Evolutionary conservation across 805 yeast species (phyloP).

Genomic region (Priceomyces medius): DNA sequence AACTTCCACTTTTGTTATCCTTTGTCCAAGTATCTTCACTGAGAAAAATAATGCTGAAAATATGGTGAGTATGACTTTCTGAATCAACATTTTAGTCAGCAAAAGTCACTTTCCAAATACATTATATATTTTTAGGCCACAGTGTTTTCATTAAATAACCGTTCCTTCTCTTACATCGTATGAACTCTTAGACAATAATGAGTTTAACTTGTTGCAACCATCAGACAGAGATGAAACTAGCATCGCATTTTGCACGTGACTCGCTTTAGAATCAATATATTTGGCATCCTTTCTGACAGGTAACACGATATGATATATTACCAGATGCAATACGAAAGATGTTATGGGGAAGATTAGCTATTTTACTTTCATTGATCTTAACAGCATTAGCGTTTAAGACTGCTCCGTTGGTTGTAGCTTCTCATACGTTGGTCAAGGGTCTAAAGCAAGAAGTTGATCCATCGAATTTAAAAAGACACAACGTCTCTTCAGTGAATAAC

Average conservation of each 20-base stretch:
- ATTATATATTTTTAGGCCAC: too few species aligned
- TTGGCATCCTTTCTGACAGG: background rate
- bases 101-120: too few species aligned
- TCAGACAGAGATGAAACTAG: background rate
- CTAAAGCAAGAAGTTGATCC: slow-evolving; percentile 21
- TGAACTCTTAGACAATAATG: too few species aligned
- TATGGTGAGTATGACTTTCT: too few species aligned
- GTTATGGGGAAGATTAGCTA: slow-evolving; percentile 1
- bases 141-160: too few species aligned
- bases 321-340: background rate
- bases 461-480: slow-evolving; percentile 21
- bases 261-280: too few species aligned
- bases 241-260: too few species aligned
- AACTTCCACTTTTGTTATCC: slow-evolving; percentile 2
- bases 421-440: slow-evolving; percentile 37
- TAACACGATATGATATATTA: background rate
- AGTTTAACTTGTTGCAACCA: background rate
- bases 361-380: background rate
- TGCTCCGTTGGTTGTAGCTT: slow-evolving; percentile 38
- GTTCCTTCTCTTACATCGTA: too few species aligned
- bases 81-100: too few species aligned
- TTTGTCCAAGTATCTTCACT: background rate
- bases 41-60: background rate
- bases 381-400: slow-evolving; percentile 12
- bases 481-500: slow-evolving; percentile 27